Evolutionary conservation across 2,329 filamentous ascomycete species (phyloP).

Genomic region (Alternaria dauci): DNA sequence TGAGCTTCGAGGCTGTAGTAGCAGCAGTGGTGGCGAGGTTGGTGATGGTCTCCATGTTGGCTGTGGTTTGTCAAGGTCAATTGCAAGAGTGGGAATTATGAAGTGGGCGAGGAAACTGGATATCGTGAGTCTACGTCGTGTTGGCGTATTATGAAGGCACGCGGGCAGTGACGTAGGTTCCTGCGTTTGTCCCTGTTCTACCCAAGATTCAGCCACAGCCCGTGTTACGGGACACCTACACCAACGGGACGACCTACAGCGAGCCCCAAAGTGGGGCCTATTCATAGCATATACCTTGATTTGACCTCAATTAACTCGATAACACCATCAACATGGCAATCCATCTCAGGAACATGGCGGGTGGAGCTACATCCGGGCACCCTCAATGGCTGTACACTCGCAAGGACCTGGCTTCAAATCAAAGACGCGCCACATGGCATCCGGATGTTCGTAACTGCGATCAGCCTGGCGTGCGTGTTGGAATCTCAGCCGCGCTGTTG

Average conservation of each 20-base stretch:
- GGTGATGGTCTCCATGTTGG: slow-evolving; percentile 51
- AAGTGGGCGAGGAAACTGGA: slow-evolving; percentile 1
- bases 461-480: not conserved
- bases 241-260: slow-evolving; percentile 24
- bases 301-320: slow-evolving; percentile 6
- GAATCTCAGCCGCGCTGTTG: slow-evolving; percentile 4
- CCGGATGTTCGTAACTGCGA: not conserved
- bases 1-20: slow-evolving; percentile 45
- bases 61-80: slow-evolving; percentile 2
- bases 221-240: slow-evolving; percentile 19
- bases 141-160: slow-evolving; percentile 21
- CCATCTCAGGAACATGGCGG: not conserved
- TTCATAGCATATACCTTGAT: slow-evolving; percentile 8
- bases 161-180: slow-evolving; percentile 31
- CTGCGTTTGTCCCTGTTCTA: slow-evolving; percentile 21
- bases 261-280: slow-evolving; percentile 26
- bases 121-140: slow-evolving; percentile 8
- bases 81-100: slow-evolving; percentile 2
- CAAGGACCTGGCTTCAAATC: not conserved
- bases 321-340: not conserved
- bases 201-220: slow-evolving; percentile 14
- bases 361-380: not conserved
- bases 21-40: slow-evolving; percentile 41
- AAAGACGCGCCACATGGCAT: not conserved
- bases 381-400: not conserved